Conservation (phyloP, 768 basidiomycete genomes). For the Cystoderma amianthinum region DNA sequence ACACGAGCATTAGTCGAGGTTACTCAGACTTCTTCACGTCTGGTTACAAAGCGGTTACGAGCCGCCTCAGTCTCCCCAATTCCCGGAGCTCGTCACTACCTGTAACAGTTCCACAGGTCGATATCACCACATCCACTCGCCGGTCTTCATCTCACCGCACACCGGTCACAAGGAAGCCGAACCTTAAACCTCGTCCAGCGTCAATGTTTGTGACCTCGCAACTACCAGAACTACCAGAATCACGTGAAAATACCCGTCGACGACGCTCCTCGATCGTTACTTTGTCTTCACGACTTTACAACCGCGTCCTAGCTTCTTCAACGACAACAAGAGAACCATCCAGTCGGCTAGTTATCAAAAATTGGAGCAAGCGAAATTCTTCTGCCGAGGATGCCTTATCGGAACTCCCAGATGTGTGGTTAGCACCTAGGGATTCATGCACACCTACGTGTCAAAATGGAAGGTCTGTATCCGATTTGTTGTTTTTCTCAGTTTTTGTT, state of each 20-base stretch:
- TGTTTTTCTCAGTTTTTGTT: constrained; percentile 1
- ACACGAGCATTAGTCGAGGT: constrained; percentile 11
- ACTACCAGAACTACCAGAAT: constrained; percentile 5
- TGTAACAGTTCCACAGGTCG: no score
- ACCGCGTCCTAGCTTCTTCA: constrained; percentile 16
- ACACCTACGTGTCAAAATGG: neutral
- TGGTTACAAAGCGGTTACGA: constrained; percentile 33
- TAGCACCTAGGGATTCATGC: constrained; percentile 23
- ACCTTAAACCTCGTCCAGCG: constrained; percentile 15
- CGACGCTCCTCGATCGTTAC: constrained; percentile 25
- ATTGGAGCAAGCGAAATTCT: neutral
- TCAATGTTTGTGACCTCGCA: constrained; percentile 19
- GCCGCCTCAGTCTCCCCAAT: constrained; percentile 8
- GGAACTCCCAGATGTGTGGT: constrained; percentile 21
- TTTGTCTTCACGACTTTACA: constrained; percentile 27
- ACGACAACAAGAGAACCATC: constrained; percentile 14
- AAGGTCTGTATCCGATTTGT: constrained; percentile 1
- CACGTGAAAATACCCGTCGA: constrained; percentile 8
- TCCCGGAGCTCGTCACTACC: constrained; percentile 4
- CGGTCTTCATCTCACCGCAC: constrained; percentile 5
- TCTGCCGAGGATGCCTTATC: neutral
- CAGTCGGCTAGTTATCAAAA: constrained; percentile 1
- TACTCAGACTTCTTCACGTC: constrained; percentile 45
- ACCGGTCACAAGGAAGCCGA: constrained; percentile 5
- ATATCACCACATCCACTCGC: constrained; percentile 3